phyloP scores from a whole-genome alignment of 306 rosid species.

The Corylus avellana region DNA sequence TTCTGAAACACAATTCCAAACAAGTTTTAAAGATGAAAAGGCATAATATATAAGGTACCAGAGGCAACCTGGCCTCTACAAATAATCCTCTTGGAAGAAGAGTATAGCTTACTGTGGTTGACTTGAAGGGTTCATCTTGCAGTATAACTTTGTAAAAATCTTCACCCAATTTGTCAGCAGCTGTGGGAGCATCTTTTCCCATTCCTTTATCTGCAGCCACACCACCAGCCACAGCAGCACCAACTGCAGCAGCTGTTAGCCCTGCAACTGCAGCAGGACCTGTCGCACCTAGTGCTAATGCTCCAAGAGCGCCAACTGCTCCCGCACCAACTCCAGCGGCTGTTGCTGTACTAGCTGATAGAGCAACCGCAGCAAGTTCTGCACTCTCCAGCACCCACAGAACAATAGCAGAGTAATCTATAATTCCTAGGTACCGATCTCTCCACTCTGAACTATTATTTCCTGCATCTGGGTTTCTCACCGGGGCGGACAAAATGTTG shows the following conservation, averaged over 20 bases:
- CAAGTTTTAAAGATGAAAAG: background rate
- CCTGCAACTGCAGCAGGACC: slow-evolving; percentile 89
- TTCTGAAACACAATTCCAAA: no score
- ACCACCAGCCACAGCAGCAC: slow-evolving; percentile 87
- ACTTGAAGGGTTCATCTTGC: slow-evolving; percentile 92
- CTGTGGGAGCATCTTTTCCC: slow-evolving; percentile 73
- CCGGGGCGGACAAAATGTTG: slow-evolving; percentile 91
- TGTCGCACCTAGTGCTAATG: slow-evolving; percentile 74
- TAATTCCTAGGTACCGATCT: slow-evolving; percentile 76
- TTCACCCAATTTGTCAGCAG: slow-evolving; percentile 68
- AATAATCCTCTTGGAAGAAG: background rate
- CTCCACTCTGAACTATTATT: slow-evolving; percentile 59
- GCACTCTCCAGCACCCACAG: slow-evolving; percentile 96
- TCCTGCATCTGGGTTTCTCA: slow-evolving; percentile 53
- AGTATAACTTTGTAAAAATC: slow-evolving; percentile 83
- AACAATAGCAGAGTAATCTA: slow-evolving; percentile 78
- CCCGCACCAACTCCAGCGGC: slow-evolving; percentile 91
- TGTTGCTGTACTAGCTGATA: slow-evolving; percentile 78
- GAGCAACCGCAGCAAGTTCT: slow-evolving; percentile 77
- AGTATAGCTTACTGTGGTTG: slow-evolving; percentile 70
- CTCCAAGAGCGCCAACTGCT: slow-evolving; percentile 77
- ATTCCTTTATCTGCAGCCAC: slow-evolving; percentile 57
- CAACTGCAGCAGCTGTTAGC: slow-evolving; percentile 86
- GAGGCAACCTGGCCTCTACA: background rate
- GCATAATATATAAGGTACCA: background rate